Conservation (phyloP, 2,329 filamentous ascomycete genomes). For the Fusarium pininemorale region DNA sequence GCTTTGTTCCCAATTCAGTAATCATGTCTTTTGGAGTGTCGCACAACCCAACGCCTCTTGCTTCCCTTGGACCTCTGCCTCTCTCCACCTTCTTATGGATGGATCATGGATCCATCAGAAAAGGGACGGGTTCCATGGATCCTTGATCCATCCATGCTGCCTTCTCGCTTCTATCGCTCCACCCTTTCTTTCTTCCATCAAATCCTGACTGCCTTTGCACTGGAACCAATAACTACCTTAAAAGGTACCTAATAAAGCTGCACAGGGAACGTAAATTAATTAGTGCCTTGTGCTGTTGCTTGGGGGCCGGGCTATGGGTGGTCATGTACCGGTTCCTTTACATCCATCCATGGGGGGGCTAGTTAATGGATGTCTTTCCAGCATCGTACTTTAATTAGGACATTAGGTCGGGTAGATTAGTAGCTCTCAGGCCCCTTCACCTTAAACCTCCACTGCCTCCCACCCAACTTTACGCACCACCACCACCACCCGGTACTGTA, state of each 20-base stretch:
- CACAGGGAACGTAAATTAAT: slow-evolving; percentile 40
- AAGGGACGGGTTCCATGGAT: slow-evolving; percentile 22
- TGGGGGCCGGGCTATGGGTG: slow-evolving; percentile 23
- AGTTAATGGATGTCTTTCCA: neutral
- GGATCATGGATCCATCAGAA: slow-evolving; percentile 11
- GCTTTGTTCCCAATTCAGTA: neutral
- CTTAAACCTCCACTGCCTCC: slow-evolving; percentile 32
- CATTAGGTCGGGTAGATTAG: neutral
- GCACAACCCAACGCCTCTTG: slow-evolving; percentile 7
- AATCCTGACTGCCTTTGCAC: slow-evolving; percentile 26
- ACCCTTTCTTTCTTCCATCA: slow-evolving; percentile 36
- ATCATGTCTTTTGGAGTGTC: neutral
- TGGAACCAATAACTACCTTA: slow-evolving; percentile 19
- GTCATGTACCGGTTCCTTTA: neutral
- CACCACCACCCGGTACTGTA: slow-evolving; percentile 4
- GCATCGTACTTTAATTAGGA: neutral
- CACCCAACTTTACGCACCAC: slow-evolving; percentile 6
- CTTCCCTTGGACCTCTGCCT: neutral
- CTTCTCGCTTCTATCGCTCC: slow-evolving; percentile 13
- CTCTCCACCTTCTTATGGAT: slow-evolving; percentile 13
- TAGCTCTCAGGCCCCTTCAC: neutral
- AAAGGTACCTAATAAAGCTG: slow-evolving; percentile 18
- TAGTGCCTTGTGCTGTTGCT: slow-evolving; percentile 35
- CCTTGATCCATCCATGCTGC: slow-evolving; percentile 20
- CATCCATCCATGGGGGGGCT: slow-evolving; percentile 16